Base-by-base conservation (phyloP, 2,329 filamentous ascomycete genomes). In the Venturia carpophila region DNA sequence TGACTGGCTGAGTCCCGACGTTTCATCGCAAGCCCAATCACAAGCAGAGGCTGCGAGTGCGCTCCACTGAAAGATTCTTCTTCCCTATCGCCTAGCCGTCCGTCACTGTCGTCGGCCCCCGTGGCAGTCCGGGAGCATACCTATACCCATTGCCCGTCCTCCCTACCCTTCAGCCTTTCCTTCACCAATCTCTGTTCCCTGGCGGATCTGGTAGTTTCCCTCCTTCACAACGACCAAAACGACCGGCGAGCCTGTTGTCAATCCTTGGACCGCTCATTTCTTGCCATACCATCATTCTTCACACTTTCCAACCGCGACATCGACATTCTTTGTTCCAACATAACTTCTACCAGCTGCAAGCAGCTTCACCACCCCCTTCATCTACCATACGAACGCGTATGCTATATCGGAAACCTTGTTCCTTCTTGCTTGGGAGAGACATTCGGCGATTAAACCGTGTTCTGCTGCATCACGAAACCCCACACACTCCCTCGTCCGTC, bases 1-100 rank as follows among this genome's bases (percentile, higher is more conserved):
- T 52, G 47, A 27, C 47, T 27, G 47, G 47, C 47, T 1, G 24
- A 13, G 21, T 27, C 21, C 13, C 49, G 49, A 34, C 30, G 52
- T 58, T 58, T 58, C 52, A 58, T 21, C n/a, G 27, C 30, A 27
- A 58, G 30, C 30, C 52, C 52, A 58, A 58, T 58, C 52, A 58
- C 27, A 58, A 37, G 52, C 52, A n/a, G 27, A 27, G 52, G 15
- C 17, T 7, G 45, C 45, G 45, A 47, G 4, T n/a, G 30, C 27
- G 30, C 24, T 58, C 52, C 52, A 37, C 52, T 58, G 30, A 58
- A 58, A 58, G 37, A 30, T 52, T 27, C 47, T 52, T 27, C 52
- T 19, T 58, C 19, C 30, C 52, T 34, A 56, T 56, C 49, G 49
- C 30, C 49, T 49, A 58, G 19, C 30, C 52, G 27, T 58, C 52